These are phyloP conservation scores for Takashimella tepidaria DNA, from an alignment of 1,284 basidiomycete species.

Conservation along the genomic window DNA sequence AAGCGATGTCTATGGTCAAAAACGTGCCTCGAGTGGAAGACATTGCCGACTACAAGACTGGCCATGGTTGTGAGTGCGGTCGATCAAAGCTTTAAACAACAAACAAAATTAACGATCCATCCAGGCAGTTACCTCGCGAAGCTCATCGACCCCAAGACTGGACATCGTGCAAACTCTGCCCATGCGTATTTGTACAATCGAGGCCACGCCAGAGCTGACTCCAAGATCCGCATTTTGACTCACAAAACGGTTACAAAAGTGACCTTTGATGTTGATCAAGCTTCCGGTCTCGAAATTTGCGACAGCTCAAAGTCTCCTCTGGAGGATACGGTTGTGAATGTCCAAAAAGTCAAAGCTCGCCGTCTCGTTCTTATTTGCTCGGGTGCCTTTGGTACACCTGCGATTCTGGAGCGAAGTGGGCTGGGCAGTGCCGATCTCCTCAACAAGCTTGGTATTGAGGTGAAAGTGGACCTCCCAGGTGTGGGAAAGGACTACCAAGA, in stretches of 20 bases:
- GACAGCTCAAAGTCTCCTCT: neutral
- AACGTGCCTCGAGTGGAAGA: slow-evolving; percentile 4
- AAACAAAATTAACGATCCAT: no score
- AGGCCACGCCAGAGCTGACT: neutral
- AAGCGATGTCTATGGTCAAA: slow-evolving; percentile 3
- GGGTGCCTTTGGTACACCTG: slow-evolving; percentile 43
- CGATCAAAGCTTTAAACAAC: neutral
- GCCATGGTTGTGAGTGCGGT: slow-evolving; percentile 8
- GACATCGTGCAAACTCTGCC: slow-evolving; percentile 5
- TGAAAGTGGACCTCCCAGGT: slow-evolving; percentile 15
- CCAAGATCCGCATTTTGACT: neutral
- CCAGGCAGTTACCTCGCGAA: slow-evolving; percentile 1
- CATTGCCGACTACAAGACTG: slow-evolving; percentile 10
- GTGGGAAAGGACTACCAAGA: slow-evolving; percentile 17
- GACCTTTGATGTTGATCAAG: neutral
- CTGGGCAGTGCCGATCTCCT: slow-evolving; percentile 11
- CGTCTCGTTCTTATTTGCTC: slow-evolving; percentile 40
- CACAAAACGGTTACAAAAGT: neutral
- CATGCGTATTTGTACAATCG: slow-evolving; percentile 3
- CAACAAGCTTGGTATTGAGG: slow-evolving; percentile 1
- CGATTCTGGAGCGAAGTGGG: slow-evolving; percentile 43
- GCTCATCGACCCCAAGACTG: slow-evolving; percentile 6
- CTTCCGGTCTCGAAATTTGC: neutral
- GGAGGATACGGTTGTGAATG: neutral
- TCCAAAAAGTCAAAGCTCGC: slow-evolving; percentile 17